These are phyloP conservation scores for Coccomyxa sp. DNA, from an alignment of 139 green algal genomes.

Conservation along the genomic window DNA sequence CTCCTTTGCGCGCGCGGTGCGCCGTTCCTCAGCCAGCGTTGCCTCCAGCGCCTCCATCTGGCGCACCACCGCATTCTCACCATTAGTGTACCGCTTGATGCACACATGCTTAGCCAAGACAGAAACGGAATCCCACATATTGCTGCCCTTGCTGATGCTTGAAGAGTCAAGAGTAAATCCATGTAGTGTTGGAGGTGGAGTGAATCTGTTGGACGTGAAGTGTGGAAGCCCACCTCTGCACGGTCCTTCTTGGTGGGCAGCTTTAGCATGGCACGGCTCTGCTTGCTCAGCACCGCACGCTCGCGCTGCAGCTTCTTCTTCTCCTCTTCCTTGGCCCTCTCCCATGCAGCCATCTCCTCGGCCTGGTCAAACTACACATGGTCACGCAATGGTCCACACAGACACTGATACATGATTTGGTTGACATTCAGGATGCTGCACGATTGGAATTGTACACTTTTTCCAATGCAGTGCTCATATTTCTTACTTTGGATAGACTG, in stretches of 20 bases:
- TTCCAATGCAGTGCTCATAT: not conserved
- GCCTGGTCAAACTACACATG: not conserved
- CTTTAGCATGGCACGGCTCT: constrained; percentile 52
- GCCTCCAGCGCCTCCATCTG: constrained; percentile 43
- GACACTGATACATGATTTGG: not conserved
- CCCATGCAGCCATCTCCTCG: not conserved
- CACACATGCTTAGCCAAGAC: not conserved
- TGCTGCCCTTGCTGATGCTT: not conserved
- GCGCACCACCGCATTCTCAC: not conserved
- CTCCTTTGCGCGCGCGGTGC: constrained; percentile 48
- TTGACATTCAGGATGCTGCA: too few relatives aligned
- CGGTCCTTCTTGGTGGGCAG: constrained; percentile 79
- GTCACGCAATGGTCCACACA: not conserved
- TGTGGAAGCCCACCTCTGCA: constrained; percentile 32
- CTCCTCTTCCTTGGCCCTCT: constrained; percentile 46
- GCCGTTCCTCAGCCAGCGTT: constrained; percentile 57
- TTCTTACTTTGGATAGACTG: not conserved
- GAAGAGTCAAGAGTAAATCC: not conserved
- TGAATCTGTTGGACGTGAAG: not conserved
- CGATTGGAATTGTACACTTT: too few relatives aligned
- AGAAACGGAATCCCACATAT: not conserved
- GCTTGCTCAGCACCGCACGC: constrained; percentile 70
- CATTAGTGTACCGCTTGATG: not conserved
- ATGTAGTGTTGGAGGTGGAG: not conserved
- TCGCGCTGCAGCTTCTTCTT: constrained; percentile 52